Evolutionary conservation across 1,139 yeast species (phyloP).

Genomic region (Spencermartinsiella ligniputridi): DNA sequence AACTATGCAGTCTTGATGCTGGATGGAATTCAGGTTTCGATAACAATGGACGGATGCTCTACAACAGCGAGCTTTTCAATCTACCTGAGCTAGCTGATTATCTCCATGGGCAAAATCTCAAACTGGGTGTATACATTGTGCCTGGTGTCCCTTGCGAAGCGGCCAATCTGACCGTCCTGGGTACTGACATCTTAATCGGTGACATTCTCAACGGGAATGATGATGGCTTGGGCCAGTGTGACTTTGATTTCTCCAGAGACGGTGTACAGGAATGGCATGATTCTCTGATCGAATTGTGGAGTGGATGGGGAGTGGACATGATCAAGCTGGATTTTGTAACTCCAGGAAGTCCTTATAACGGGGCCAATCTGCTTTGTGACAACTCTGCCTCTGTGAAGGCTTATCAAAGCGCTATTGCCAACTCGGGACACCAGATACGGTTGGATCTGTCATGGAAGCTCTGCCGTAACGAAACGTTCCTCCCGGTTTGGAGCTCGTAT

Average conservation of each 20-base stretch:
- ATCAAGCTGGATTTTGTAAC: constrained; percentile 13
- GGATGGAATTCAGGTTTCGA: constrained; percentile 11
- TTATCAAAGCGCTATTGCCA: constrained; percentile 10
- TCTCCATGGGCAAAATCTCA: constrained; percentile 8
- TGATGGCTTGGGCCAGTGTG: constrained; percentile 10
- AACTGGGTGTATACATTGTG: constrained; percentile 11
- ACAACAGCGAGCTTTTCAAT: constrained; percentile 6
- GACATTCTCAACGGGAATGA: constrained; percentile 11
- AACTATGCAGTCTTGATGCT: constrained; percentile 11
- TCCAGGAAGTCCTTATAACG: constrained; percentile 12
- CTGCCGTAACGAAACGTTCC: constrained; percentile 12
- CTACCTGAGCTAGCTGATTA: constrained; percentile 10
- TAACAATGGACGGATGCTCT: constrained; percentile 9
- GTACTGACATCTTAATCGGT: constrained; percentile 7
- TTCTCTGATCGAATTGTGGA: constrained; percentile 9
- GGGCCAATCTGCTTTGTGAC: constrained; percentile 9
- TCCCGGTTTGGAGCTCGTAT: constrained; percentile 6
- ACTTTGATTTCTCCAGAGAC: constrained; percentile 12
- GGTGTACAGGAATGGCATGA: constrained; percentile 13
- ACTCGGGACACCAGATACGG: constrained; percentile 9
- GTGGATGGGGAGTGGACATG: constrained; percentile 10
- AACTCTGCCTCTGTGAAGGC: constrained; percentile 10
- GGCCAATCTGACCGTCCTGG: constrained; percentile 8
- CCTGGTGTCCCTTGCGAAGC: constrained; percentile 12
- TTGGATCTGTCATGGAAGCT: constrained; percentile 13